Evolutionary conservation across 2,329 filamentous ascomycete species (phyloP), one percentile per base, ranked within the genome.

Genomic region (Paecilomyces dactylethromorphus): DNA sequence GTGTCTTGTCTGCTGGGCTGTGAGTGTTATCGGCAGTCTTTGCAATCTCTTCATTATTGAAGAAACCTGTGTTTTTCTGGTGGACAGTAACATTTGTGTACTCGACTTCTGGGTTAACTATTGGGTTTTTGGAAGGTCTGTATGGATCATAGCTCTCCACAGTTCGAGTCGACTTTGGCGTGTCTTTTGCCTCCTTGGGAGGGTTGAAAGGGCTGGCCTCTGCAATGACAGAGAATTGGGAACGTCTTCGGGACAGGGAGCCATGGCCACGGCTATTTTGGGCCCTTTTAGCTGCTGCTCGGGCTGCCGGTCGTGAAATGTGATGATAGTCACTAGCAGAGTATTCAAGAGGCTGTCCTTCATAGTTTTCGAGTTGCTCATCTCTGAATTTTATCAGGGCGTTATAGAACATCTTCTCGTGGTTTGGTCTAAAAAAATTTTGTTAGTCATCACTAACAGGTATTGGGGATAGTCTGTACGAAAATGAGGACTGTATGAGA

Each of bases 321-420:
- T 95, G 91, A 68, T 97, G 93, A 66, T 95, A 94, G 69, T 97
- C 93, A 73, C 92, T 96, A 58, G 88, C 84, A 0, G 93, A 96
- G 69, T 94, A 89, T n/a, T 85, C 85, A 58, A 97, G 78, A 22
- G 89, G 84, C 31, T 87, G 86, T 60, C 88, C 88, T 57, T 81
- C 77, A 69, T 94, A 97, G 69, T 96, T 90, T 71, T 97, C 92
- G 1, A 96, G 75, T 65, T 94, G 88, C 62, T 91, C 87, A 63
- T 96, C 87, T 52, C 90, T 85, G 71, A 96, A 95, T 71, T 88
- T 89, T 63, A 88, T 77, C 7, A 99, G 82, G 21, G 95, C 83
- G 74, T 87, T 89, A 74, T 97, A 99, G 74, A 97, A 97, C 64
- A 93, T 83, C 69, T 96, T 96, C 70, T 97, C 92, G 58, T 96